Base-by-base conservation (phyloP, 1,284 basidiomycete genomes). In the Schizophyllum amplum region DNA sequence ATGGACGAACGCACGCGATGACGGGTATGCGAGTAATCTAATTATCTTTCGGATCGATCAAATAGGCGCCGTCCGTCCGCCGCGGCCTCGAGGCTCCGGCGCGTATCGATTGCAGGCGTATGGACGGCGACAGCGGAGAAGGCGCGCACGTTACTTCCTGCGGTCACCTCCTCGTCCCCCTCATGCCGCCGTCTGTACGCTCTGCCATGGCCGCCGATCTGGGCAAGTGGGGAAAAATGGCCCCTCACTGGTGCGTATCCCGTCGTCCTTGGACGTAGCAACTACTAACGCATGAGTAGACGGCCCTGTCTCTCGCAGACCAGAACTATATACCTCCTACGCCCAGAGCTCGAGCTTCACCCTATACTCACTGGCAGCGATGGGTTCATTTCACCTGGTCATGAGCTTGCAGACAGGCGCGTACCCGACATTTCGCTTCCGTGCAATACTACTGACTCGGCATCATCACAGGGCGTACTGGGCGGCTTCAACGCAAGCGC, bases 271-370 rank as follows among this genome's bases (percentile, higher is more conserved):
- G n/a, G n/a, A n/a, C n/a, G n/a, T n/a, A n/a, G n/a, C n/a, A n/a
- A n/a, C n/a, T n/a, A n/a, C n/a, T n/a, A n/a, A n/a, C n/a, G n/a
- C n/a, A n/a, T n/a, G n/a, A n/a, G n/a, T n/a, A n/a, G n/a, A 91
- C 67, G 89, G 87, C 1, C 89, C 89, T 4, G 80, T 90, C 4
- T 91, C 17, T 77, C 79, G 1, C 85, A 86, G 64, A 87, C 85
- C 0, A n/a, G 87, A 90, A 65, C 74, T 91, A 7, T 91, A 89
- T n/a, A n/a, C 68, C 77, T 91, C 1, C 79, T 91, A 56, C 75
- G 78, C 49, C 76, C 81, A 4, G 78, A 82, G 22, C 76, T 91
- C 2, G 81, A 87, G 64, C 66, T 91, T 33, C 76, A 91, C 64
- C 88, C 88, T 1, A 83, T 90, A 65, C 75, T 91, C 9, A 74